Evolutionary conservation across 805 yeast species (phyloP).

Genomic region (Wickerhamomyces strasburgensis): DNA sequence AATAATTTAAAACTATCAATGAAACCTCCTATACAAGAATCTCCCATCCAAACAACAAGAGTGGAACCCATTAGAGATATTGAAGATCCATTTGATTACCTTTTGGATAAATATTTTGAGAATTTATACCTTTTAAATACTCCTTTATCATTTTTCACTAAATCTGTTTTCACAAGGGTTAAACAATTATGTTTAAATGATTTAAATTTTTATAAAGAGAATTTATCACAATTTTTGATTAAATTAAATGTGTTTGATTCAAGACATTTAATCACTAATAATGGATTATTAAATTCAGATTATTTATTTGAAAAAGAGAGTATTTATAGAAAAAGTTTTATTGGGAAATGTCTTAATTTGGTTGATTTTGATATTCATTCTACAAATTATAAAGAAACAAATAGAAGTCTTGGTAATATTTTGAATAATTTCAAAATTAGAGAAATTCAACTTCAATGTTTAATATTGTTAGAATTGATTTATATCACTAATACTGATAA

Average conservation of each 20-base stretch:
- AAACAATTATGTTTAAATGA: slow-evolving; percentile 36
- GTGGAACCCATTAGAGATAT: slow-evolving; percentile 3
- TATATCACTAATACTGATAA: slow-evolving; percentile 32
- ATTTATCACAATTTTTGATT: slow-evolving; percentile 30
- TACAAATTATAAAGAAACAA: slow-evolving; percentile 20
- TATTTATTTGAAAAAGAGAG: slow-evolving; percentile 24
- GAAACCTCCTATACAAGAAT: slow-evolving; percentile 21
- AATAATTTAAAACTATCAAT: slow-evolving; percentile 19
- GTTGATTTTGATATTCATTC: slow-evolving; percentile 23
- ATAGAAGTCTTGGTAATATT: slow-evolving; percentile 27
- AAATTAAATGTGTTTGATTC: slow-evolving; percentile 36
- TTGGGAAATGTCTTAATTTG: slow-evolving; percentile 24
- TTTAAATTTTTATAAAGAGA: slow-evolving; percentile 15
- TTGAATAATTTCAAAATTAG: slow-evolving; percentile 42
- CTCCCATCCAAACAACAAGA: slow-evolving; percentile 16
- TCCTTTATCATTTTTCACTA: slow-evolving; percentile 37
- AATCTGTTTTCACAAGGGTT: slow-evolving; percentile 45
- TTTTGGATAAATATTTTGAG: slow-evolving; percentile 30
- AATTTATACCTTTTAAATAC: slow-evolving; percentile 30
- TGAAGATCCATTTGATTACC: slow-evolving; percentile 26
- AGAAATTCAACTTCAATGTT: slow-evolving; percentile 52
- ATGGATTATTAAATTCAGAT: slow-evolving; percentile 26
- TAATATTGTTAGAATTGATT: slow-evolving; percentile 43
- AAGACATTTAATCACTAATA: slow-evolving; percentile 31
- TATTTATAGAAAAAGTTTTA: slow-evolving; percentile 24